Conservation (phyloP, 306 rosid genomes). For the Arachis hypogaea region DNA sequence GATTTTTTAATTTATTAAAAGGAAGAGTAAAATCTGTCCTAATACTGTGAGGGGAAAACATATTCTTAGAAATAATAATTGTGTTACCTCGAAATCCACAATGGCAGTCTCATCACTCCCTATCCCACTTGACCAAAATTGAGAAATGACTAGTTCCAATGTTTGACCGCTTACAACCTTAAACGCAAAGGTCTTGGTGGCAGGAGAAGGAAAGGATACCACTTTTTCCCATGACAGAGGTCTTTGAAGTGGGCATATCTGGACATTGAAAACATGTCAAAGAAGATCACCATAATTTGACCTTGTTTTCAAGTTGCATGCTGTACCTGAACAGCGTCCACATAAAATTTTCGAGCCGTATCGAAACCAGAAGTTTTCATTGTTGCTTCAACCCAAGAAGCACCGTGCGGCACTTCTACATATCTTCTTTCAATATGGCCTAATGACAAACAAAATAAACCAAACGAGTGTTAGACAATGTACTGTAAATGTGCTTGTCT, state of each 20-base stretch:
- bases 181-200: constrained; percentile 78
- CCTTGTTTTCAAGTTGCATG: constrained; percentile 30
- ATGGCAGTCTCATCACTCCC: constrained; percentile 79
- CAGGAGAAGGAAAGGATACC: constrained; percentile 75
- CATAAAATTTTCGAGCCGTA: constrained; percentile 76
- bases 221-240: constrained; percentile 85
- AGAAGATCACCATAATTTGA: constrained; percentile 22
- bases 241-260: constrained; percentile 84
- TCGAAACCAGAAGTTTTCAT: constrained; percentile 86
- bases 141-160: constrained; percentile 83
- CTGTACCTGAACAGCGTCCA: constrained; percentile 88
- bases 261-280: constrained; percentile 52
- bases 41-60: constrained; percentile 3
- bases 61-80: constrained; percentile 24
- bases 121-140: constrained; percentile 95
- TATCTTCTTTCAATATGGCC: constrained; percentile 94
- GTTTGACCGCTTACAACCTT: constrained; percentile 90
- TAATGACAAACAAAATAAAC: constrained; percentile 41
- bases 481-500: constrained; percentile 13
- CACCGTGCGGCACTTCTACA: constrained; percentile 84
- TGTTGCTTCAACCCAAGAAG: constrained; percentile 91
- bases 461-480: constrained; percentile 24
- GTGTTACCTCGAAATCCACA: constrained; percentile 89
- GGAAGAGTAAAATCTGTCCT: constrained; percentile 30
- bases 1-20: not conserved